Percentiles rank a stretch among this genome's conserved stretches.
Conservation (phyloP, 23 red algal species). For the Gracilariopsis chorda region DNA sequence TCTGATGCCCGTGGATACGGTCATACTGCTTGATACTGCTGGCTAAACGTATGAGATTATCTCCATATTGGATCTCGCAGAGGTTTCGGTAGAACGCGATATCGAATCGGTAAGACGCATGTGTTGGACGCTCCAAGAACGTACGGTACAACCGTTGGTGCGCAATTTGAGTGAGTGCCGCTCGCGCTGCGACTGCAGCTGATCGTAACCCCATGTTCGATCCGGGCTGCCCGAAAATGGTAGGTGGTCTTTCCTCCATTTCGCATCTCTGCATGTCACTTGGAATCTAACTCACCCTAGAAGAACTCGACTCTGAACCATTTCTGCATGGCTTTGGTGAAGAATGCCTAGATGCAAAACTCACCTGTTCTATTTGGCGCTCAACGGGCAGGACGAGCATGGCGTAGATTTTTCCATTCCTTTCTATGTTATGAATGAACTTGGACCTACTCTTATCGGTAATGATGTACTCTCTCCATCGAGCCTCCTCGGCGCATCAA, state of each 20-base stretch:
- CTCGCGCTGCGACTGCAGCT: neutral
- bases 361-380: no score
- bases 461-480: neutral
- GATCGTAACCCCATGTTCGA: constrained; percentile 1
- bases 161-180: neutral
- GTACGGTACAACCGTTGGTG: neutral
- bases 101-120: neutral
- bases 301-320: constrained; percentile 6
- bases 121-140: neutral
- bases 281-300: neutral
- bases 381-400: neutral
- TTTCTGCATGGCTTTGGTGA: constrained; percentile 21
- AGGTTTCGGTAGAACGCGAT: neutral
- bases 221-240: neutral
- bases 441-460: neutral
- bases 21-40: neutral
- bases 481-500: neutral
- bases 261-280: neutral
- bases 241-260: neutral
- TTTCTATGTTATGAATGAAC: neutral
- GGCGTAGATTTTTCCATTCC: neutral
- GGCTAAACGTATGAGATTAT: neutral
- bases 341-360: neutral
- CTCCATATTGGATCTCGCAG: neutral
- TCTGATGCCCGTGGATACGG: neutral